A percentile compares a stretch with the other conserved stretches of the same genome.
Conservation (phyloP, 805 yeast genomes). For the Lipomyces japonicus region DNA sequence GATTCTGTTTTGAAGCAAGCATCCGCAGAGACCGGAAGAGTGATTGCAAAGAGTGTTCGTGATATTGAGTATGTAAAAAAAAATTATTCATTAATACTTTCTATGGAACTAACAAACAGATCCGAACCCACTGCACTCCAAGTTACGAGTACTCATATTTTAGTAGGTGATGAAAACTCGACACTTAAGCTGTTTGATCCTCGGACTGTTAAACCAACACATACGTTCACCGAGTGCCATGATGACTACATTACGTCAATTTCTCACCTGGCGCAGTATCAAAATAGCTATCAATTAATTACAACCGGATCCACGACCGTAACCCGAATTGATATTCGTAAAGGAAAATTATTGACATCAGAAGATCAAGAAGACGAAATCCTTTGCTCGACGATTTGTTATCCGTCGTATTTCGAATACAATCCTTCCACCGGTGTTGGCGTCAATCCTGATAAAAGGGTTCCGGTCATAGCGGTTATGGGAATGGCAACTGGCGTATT, state of each 20-base stretch:
- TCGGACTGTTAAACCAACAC: slow-evolving; percentile 48
- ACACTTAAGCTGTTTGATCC: slow-evolving; percentile 61
- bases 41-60: slow-evolving; percentile 49
- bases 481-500: slow-evolving; percentile 90
- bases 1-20: slow-evolving; percentile 80
- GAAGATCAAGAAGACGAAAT: slow-evolving; percentile 95
- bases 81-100: too few relatives aligned
- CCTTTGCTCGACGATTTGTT: slow-evolving; percentile 62
- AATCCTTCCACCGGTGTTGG: slow-evolving; percentile 3
- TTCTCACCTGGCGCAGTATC: slow-evolving; percentile 56
- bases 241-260: slow-evolving; percentile 68
- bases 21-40: slow-evolving; percentile 67
- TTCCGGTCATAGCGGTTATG: slow-evolving; percentile 51
- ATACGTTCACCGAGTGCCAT: slow-evolving; percentile 54
- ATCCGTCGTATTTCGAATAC: slow-evolving; percentile 23
- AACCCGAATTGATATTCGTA: slow-evolving; percentile 72
- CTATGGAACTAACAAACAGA: background rate
- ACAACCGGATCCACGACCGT: slow-evolving; percentile 80
- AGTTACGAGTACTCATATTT: slow-evolving; percentile 36
- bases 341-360: slow-evolving; percentile 59
- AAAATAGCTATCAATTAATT: slow-evolving; percentile 73
- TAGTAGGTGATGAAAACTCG: slow-evolving; percentile 65
- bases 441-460: background rate
- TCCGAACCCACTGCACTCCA: slow-evolving; percentile 32
- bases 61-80: slow-evolving; percentile 16